Conservation (phyloP, 2,329 filamentous ascomycete species). For the Metarhizium rileyi region DNA sequence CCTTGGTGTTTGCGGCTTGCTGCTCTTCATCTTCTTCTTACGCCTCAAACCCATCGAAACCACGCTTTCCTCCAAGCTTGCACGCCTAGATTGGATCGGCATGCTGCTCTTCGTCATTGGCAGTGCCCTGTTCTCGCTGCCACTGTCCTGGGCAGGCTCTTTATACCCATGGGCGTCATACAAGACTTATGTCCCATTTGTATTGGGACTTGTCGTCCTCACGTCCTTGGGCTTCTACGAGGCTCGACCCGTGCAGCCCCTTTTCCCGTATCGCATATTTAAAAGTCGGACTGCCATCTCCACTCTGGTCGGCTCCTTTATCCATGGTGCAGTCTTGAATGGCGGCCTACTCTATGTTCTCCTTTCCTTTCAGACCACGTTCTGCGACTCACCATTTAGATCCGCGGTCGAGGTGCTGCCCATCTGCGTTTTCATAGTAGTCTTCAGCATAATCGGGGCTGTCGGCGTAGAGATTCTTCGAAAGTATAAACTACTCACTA, state of each 20-base stretch:
- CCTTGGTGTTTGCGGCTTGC: constrained; percentile 12
- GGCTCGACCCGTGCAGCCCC: constrained; percentile 14
- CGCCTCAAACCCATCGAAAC: constrained; percentile 2
- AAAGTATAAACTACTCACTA: no score
- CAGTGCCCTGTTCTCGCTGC: constrained; percentile 16
- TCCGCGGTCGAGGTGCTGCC: background rate
- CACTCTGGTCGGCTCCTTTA: constrained; percentile 18
- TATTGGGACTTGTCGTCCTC: constrained; percentile 19
- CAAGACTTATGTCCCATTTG: constrained; percentile 22
- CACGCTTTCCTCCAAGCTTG: constrained; percentile 8
- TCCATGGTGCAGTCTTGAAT: constrained; percentile 21
- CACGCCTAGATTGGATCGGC: constrained; percentile 24
- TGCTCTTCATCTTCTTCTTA: constrained; percentile 17
- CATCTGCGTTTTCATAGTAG: background rate
- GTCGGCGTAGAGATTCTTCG: no score
- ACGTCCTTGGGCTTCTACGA: constrained; percentile 20
- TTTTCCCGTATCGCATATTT: constrained; percentile 23
- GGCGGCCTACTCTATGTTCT: constrained; percentile 20
- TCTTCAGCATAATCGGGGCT: background rate
- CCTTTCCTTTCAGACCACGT: constrained; percentile 20
- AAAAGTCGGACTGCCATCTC: constrained; percentile 12
- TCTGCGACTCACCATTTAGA: background rate
- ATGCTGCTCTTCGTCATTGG: constrained; percentile 18
- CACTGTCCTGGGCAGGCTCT: constrained; percentile 24
- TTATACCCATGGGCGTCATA: constrained; percentile 24